These are phyloP conservation scores for Phytophthora idaei DNA, from an alignment of 352 stramenopile species.

Conservation along the genomic window DNA sequence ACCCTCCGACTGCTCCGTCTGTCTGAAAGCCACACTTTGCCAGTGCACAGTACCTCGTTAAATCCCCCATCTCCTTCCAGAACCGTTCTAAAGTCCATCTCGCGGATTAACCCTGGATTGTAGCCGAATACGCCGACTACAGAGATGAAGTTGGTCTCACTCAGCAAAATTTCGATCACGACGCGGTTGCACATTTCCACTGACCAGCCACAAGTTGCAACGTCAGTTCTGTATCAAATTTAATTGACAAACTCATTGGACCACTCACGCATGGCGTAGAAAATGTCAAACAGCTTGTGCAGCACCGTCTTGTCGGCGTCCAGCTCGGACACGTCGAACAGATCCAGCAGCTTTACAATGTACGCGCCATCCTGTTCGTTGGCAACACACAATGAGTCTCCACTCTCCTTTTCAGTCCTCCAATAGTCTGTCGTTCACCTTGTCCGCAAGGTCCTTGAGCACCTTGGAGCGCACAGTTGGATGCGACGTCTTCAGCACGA, in stretches of 20 bases:
- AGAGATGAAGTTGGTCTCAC: slow-evolving; percentile 79
- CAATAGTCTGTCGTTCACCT: slow-evolving; percentile 32
- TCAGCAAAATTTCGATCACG: slow-evolving; percentile 75
- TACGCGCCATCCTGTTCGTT: slow-evolving; percentile 63
- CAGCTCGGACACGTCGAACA: slow-evolving; percentile 77
- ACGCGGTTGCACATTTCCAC: slow-evolving; percentile 77
- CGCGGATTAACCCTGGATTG: slow-evolving; percentile 74
- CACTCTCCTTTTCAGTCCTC: background rate
- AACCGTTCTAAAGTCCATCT: slow-evolving; percentile 76
- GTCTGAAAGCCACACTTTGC: background rate
- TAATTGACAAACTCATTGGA: background rate
- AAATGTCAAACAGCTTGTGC: slow-evolving; percentile 77
- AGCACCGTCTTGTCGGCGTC: slow-evolving; percentile 63
- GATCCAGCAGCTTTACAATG: slow-evolving; percentile 72
- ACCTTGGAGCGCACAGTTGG: slow-evolving; percentile 58
- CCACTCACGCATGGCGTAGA: slow-evolving; percentile 65
- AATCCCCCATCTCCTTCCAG: slow-evolving; percentile 68
- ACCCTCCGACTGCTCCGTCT: background rate
- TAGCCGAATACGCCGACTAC: slow-evolving; percentile 83
- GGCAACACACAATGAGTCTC: slow-evolving; percentile 4
- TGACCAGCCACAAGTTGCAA: slow-evolving; percentile 21
- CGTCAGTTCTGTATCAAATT: slow-evolving; percentile 2
- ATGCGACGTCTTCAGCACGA: slow-evolving; percentile 66
- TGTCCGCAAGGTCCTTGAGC: slow-evolving; percentile 48
- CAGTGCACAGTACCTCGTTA: slow-evolving; percentile 52